phyloP scores from a whole-genome alignment of 768 basidiomycete genomes.

The Trametopsis cervina region DNA sequence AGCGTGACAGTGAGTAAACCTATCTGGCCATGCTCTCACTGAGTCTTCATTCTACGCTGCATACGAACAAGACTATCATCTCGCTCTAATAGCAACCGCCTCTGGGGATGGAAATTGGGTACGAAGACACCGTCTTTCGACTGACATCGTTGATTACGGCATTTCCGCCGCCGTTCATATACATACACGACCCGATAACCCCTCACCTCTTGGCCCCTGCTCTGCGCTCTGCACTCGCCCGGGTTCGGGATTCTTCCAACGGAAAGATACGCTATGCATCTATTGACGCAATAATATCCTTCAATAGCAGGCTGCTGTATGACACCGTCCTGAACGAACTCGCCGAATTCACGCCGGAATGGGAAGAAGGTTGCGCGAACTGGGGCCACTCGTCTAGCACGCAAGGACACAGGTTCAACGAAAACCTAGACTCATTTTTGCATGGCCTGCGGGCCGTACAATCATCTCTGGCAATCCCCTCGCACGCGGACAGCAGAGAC shows the following conservation, averaged over 20 bases:
- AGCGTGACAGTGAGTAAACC: not conserved
- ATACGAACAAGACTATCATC: not conserved
- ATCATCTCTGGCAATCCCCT: slow-evolving; percentile 2
- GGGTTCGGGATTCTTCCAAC: slow-evolving; percentile 8
- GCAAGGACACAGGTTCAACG: slow-evolving; percentile 45
- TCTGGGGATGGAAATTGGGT: slow-evolving; percentile 14
- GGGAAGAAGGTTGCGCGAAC: slow-evolving; percentile 55
- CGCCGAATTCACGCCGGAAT: slow-evolving; percentile 45
- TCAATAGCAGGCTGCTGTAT: slow-evolving; percentile 56
- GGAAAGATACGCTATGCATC: slow-evolving; percentile 34
- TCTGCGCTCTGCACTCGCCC: slow-evolving; percentile 30
- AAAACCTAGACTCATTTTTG: slow-evolving; percentile 62
- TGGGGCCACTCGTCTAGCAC: slow-evolving; percentile 35
- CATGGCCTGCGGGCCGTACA: slow-evolving; percentile 49
- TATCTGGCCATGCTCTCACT: too few relatives aligned
- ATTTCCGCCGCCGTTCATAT: slow-evolving; percentile 58
- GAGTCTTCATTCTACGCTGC: not conserved
- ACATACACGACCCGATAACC: slow-evolving; percentile 51
- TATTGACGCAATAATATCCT: slow-evolving; percentile 52
- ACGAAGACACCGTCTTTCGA: slow-evolving; percentile 15
- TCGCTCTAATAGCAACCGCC: not conserved
- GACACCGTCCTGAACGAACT: slow-evolving; percentile 60
- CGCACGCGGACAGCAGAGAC: slow-evolving; percentile 1
- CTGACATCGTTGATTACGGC: slow-evolving; percentile 26
- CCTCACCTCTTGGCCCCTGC: slow-evolving; percentile 38